phyloP scores from a whole-genome alignment of 148 eudicot species.

The Rhododendron williamsianum region DNA sequence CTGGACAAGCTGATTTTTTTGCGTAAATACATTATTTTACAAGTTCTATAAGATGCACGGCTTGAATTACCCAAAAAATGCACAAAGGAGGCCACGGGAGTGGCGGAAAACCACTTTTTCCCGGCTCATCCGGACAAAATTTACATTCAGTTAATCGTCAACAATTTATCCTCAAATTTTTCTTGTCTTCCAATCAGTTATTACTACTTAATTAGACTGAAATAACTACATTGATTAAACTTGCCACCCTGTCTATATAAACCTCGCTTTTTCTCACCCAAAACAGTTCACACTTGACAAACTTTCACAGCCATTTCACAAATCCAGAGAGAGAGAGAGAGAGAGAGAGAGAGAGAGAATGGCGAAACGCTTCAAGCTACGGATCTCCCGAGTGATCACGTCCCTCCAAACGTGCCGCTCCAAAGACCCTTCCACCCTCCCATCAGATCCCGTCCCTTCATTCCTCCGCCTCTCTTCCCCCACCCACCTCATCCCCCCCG shows the following conservation, averaged over 20 bases:
- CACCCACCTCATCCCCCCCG: background rate
- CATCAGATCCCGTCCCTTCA: conserved; percentile 55
- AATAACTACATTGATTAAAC: background rate
- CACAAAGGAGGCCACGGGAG: no score
- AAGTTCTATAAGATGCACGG: no score
- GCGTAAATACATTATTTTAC: no score
- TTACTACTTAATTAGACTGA: background rate
- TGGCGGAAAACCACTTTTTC: no score
- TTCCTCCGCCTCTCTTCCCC: conserved; percentile 22
- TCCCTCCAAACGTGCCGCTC: conserved; percentile 71
- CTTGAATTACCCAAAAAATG: no score
- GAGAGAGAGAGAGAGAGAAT: conserved; percentile 15
- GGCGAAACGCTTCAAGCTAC: conserved; percentile 52
- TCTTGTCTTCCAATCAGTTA: background rate
- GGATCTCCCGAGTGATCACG: conserved; percentile 37
- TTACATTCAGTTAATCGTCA: no score
- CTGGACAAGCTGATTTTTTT: no score
- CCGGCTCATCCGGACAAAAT: no score
- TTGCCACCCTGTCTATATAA: conserved; percentile 5
- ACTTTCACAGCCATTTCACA: background rate
- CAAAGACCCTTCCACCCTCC: conserved; percentile 57
- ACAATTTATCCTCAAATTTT: no score
- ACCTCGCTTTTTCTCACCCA: background rate
- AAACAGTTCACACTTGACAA: background rate
- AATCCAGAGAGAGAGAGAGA: background rate